These are phyloP conservation scores for Pilatotrama ljubarskyi DNA, from an alignment of 768 basidiomycete genomes.

Conservation along the genomic window DNA sequence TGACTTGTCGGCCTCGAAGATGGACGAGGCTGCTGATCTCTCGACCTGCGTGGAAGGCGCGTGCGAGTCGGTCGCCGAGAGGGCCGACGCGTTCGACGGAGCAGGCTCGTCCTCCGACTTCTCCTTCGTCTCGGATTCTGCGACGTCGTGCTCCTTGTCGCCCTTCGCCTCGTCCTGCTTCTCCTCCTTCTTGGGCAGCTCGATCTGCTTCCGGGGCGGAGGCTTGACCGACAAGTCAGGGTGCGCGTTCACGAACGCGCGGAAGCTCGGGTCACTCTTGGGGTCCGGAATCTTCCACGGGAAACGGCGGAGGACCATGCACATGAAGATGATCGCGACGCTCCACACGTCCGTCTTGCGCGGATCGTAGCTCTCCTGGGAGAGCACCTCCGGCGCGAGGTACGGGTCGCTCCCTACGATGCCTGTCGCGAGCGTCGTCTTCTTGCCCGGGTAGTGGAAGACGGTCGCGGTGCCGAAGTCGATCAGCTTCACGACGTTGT, in stretches of 20 bases:
- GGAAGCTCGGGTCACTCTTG: slow-evolving; percentile 90
- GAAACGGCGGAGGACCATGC: slow-evolving; percentile 96
- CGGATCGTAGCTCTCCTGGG: slow-evolving; percentile 83
- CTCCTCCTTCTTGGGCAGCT: slow-evolving; percentile 9
- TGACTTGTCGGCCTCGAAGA: slow-evolving; percentile 14
- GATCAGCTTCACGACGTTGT: slow-evolving; percentile 96
- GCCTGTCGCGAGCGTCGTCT: slow-evolving; percentile 74
- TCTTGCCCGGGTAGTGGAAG: slow-evolving; percentile 96
- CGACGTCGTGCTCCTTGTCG: slow-evolving; percentile 4
- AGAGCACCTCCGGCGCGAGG: slow-evolving; percentile 94
- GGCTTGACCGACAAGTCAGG: slow-evolving; percentile 68
- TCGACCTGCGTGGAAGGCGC: slow-evolving; percentile 22
- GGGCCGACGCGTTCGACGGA: not conserved
- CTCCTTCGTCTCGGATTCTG: not conserved
- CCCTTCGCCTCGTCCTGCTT: not conserved
- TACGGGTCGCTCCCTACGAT: slow-evolving; percentile 98
- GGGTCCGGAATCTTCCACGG: slow-evolving; percentile 98
- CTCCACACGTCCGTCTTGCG: slow-evolving; percentile 99
- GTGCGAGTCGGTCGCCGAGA: slow-evolving; percentile 14
- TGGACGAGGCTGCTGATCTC: slow-evolving; percentile 13
- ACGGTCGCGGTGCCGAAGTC: slow-evolving; percentile 99
- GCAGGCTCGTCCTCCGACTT: slow-evolving; percentile 12
- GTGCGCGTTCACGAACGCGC: slow-evolving; percentile 89
- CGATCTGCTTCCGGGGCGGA: slow-evolving; percentile 17
- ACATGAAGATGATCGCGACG: slow-evolving; percentile 97